Evolutionary conservation across 2,329 filamentous ascomycete species (phyloP), one percentile per base, ranked within the genome.

Genomic region (Allantophomopsis cytisporea): DNA sequence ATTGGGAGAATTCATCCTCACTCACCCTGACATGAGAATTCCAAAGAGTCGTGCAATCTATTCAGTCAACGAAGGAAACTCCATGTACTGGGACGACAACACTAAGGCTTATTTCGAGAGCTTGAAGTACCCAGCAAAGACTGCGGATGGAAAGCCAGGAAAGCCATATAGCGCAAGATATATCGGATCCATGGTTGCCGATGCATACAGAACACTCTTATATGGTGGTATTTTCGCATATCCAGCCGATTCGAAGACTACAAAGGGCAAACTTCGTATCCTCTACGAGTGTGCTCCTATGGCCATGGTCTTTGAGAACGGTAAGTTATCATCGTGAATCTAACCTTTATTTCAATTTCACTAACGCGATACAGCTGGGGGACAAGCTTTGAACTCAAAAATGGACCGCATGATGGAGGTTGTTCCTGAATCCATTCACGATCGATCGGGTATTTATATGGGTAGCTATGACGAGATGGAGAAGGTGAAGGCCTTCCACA

Each of bases 231-330:
- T 98, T 57, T 98, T 98, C 61, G 91, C 91, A 35, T 98, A 98
- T 59, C 91, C 91, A 0, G 85, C 89, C 12, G 91, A 98, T 58
- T 93, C 88, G 70, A 96, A 98, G 79, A 94, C 83, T 56, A 86
- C 88, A 47, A 98, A 96, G 76, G 91, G 91, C 51, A 98, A 98
- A 71, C 73, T 98, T 50, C 76, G 91, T 48, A 98, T 98, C 50
- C 61, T 98, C 53, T 98, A 98, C 64, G 91, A 98, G 68, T 98
- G 91, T 59, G 91, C 91, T 12, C 91, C 91, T 31, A 98, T 98
- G 91, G 91, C 91, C 17, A 83, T 96, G 80, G 76, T 98, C 6
- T 96, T 98, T 61, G 91, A 98, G 65, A 95, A 98, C 64, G 91
- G 84, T 89, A 62, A 64, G 80, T 67, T 16, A 14, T 15, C 10